A percentile compares a stretch with the other conserved stretches of the same genome.
Evolutionary conservation across 495 filamentous ascomycete genomes (phyloP).

Genomic region (Evernia prunastri): DNA sequence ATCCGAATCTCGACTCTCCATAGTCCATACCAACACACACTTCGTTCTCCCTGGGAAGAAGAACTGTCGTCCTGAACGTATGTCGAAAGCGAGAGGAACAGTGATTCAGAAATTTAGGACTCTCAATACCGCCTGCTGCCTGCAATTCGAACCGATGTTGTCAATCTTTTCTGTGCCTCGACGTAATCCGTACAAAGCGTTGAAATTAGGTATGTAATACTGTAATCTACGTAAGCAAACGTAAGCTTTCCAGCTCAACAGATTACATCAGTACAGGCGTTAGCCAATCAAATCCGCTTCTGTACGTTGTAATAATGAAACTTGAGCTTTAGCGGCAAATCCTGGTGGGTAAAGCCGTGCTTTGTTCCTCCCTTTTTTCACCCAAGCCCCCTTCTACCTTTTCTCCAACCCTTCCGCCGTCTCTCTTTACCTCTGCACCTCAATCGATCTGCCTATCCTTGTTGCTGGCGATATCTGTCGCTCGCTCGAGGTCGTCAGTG

Average conservation of each 20-base stretch:
- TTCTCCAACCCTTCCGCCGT: constrained; percentile 12
- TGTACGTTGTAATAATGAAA: background rate
- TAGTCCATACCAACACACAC: no score
- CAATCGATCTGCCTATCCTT: constrained; percentile 19
- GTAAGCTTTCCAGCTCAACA: no score
- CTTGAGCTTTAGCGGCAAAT: constrained; percentile 12
- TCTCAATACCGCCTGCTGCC: no score
- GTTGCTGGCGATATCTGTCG: constrained; percentile 24
- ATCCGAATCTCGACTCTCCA: background rate
- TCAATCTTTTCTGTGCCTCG: no score
- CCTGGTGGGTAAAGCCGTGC: constrained; percentile 6
- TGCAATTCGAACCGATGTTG: no score
- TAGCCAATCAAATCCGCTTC: constrained; percentile 14
- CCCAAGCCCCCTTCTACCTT: constrained; percentile 25
- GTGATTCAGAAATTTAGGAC: background rate
- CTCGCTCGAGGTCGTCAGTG: constrained; percentile 22
- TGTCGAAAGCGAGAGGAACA: no score
- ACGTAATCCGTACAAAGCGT: background rate
- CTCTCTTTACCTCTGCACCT: constrained; percentile 28
- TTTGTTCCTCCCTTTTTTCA: constrained; percentile 26
- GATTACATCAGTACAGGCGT: background rate
- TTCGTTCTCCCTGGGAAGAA: no score
- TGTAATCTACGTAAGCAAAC: background rate
- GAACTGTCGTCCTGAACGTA: no score
- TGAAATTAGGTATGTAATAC: background rate